Base-by-base conservation (phyloP, 1,139 yeast species). In the Magnusiomyces suaveolens region DNA sequence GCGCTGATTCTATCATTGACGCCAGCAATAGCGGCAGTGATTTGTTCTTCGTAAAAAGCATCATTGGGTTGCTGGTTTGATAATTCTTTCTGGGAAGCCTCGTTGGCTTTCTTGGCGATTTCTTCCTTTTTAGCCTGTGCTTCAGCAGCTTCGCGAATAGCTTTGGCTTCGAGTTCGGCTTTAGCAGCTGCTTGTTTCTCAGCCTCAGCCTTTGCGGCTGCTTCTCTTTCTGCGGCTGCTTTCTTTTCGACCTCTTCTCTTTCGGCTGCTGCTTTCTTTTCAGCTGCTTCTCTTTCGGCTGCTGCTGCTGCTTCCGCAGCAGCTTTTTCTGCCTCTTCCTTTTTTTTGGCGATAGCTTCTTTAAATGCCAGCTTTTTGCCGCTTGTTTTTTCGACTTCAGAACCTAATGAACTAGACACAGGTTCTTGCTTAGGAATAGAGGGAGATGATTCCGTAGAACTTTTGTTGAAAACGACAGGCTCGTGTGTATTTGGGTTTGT, bases 1-100 rank as follows among this genome's bases (percentile, higher is more conserved):
- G 43, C 43, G 33, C 59, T 58, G 52, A 59, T 53, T n/a, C 58
- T 60, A 33, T 55, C 60, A 47, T 47, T 47, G 43, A 47, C 50
- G 20, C n/a, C 12, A 47, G 39, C 50, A 47, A 47, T 16, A 47
- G 39, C 50, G 6, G 41, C 50, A 23, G 32, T 43, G n/a, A 33
- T 36, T 21, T 33, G 36, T 3, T 32, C 43, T 6, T 25, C 24
- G 18, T 16, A 21, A 23, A 12, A 3, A 18, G n/a, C 46, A 3
- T 43, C 46, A 3, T 23, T 16, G 12, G n/a, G n/a, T 8, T 43
- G 18, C 14, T n/a, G 25, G 14, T 18, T 18, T 6, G 43, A 8
- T 10, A 18, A 14, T 6, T 39, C 43, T 8, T 8, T 14, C 8
- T 10, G 6, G 18, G 43, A 10, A 18, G 43, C 21, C 21, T 39